Evolutionary conservation across 768 basidiomycete species (phyloP), one percentile per base, ranked within the genome.

Genomic region (Hortiboletus flavorubellus): DNA sequence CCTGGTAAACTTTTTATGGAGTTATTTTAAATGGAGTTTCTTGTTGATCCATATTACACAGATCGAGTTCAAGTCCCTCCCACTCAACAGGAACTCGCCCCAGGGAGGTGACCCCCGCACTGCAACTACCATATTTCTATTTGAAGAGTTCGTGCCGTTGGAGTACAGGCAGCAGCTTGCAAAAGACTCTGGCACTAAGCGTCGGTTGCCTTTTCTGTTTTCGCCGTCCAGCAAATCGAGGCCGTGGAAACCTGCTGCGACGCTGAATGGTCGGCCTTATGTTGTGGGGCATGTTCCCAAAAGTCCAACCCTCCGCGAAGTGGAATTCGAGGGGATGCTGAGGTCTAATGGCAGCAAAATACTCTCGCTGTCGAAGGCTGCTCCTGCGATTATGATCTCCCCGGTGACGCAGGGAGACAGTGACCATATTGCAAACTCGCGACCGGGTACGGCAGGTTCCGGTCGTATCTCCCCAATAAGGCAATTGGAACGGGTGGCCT

Each of bases 141-240:
- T 93, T 59, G 94, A 99, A 72, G 97, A 98, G 70, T 90, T 92
- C 52, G 93, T 99, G 4, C 96, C 95, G 0, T 73, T 82, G 38
- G 94, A 93, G 67, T 93, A 93, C 64, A 78, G 90, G 5, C 84
- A 89, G 43, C 86, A 91, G 60, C 78, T 95, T 7, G 82, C 73
- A 5, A 71, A 83, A 7, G 75, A 78, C 15, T 76, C 80, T 4
- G 74, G 78, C 0, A 75, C 74, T 8, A 78, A 84, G 15, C 77
- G 80, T n/a, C 83, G 85, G 8, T 71, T 91, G n/a, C 86, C 86
- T 4, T 85, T 85, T 15, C 72, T 88, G 38, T 89, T 91, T 59
- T 77, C 83, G 11, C 70, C 79, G 21, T 75, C 78, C 30, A 70
- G 68, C 61, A 71, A 71, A 60, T 68, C 68, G 47, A 70, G 81